Conservation (phyloP, 164 flowering plant species). For the Vitis labrusca region DNA sequence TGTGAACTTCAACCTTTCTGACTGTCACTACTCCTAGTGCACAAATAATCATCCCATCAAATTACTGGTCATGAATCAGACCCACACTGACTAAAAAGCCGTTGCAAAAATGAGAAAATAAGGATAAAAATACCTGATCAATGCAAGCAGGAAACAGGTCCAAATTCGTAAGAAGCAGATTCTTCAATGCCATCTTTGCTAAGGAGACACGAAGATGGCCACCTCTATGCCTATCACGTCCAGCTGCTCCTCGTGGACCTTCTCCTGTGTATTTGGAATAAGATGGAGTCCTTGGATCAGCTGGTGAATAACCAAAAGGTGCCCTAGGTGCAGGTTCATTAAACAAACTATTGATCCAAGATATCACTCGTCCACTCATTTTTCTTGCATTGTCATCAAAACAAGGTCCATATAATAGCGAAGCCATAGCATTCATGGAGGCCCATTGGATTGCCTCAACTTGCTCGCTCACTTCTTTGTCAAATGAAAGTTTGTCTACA, state of each 20-base stretch:
- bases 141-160: conserved; percentile 98
- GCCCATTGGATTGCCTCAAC: conserved; percentile 98
- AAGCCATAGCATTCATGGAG: conserved; percentile 97
- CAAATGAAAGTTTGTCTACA: conserved; percentile 86
- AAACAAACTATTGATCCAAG: conserved; percentile 93
- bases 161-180: conserved; percentile 93
- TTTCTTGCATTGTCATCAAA: conserved; percentile 98
- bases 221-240: conserved; percentile 82
- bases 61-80: background rate
- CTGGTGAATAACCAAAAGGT: conserved; percentile 96
- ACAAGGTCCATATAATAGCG: conserved; percentile 93
- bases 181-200: conserved; percentile 91
- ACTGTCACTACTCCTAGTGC: too few species aligned
- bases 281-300: conserved; percentile 98
- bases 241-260: conserved; percentile 66
- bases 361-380: conserved; percentile 93
- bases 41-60: background rate
- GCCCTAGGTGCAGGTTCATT: conserved; percentile 87
- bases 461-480: conserved; percentile 89
- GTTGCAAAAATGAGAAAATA: background rate
- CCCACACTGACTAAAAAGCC: background rate
- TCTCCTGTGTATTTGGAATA: conserved; percentile 78
- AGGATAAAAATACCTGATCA: conserved; percentile 72
- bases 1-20: background rate
- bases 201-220: conserved; percentile 80